A percentile compares a stretch with the other conserved stretches of the same genome.
phyloP scores from a whole-genome alignment of 345 rosid species.

The Trapa incisa region DNA sequence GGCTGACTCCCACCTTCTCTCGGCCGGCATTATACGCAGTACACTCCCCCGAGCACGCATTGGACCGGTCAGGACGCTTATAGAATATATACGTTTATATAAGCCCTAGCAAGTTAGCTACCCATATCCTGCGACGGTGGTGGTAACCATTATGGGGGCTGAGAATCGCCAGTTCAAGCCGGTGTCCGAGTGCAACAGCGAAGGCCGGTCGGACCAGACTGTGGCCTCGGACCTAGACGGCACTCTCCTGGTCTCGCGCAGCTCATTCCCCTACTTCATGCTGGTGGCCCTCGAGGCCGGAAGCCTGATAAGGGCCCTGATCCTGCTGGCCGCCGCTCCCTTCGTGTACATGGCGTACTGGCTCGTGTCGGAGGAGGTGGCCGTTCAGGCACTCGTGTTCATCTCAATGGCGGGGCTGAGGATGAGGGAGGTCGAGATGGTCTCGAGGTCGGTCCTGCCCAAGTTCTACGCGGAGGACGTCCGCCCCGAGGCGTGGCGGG shows the following conservation, averaged over 20 bases:
- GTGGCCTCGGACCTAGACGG: slow-evolving; percentile 79
- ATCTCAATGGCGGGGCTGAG: slow-evolving; percentile 60
- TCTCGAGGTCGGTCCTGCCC: slow-evolving; percentile 65
- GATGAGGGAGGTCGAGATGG: slow-evolving; percentile 59
- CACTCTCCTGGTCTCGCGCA: slow-evolving; percentile 61
- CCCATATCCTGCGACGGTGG: too few species aligned
- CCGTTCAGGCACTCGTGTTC: slow-evolving; percentile 53
- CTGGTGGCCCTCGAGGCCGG: slow-evolving; percentile 92
- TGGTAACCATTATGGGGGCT: slow-evolving; percentile 32
- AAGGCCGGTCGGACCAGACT: slow-evolving; percentile 61
- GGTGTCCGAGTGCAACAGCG: slow-evolving; percentile 34
- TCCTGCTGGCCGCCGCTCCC: slow-evolving; percentile 55
- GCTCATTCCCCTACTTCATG: slow-evolving; percentile 77
- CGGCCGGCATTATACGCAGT: neutral
- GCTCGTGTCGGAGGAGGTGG: slow-evolving; percentile 53
- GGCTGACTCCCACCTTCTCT: neutral
- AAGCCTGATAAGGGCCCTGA: slow-evolving; percentile 46
- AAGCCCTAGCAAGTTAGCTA: too few species aligned
- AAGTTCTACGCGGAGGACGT: slow-evolving; percentile 83
- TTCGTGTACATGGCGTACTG: slow-evolving; percentile 54
- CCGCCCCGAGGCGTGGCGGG: slow-evolving; percentile 67
- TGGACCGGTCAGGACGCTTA: neutral
- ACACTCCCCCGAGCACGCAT: neutral
- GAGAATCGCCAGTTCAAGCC: slow-evolving; percentile 27
- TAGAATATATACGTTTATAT: too few species aligned